Evolutionary conservation across 2,329 filamentous ascomycete species (phyloP), one percentile per base, ranked within the genome.

Genomic region (Periglandula ipomoeae): DNA sequence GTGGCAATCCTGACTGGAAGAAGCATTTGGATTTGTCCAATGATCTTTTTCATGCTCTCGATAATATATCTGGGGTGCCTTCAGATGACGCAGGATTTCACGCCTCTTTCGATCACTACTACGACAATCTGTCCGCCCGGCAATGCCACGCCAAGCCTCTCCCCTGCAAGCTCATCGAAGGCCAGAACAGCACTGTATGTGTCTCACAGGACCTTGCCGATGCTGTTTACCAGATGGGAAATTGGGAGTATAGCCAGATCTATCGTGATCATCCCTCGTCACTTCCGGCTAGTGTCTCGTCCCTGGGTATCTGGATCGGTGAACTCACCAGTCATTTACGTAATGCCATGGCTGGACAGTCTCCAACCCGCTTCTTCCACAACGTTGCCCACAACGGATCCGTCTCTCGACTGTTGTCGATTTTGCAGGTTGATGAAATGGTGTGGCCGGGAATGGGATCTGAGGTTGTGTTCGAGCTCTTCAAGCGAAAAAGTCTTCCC

Each of bases 361-460:
- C 59, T 20, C 53, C 57, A 7, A 63, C 64, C 0, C 60, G 73
- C 2, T 91, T 89, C 60, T 67, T 81, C 39, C 87, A 93, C 59
- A 90, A 91, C 54, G 74, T 93, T 34, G 87, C 86, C 2, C 87
- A 94, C 58, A 88, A 93, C 57, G 88, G 87, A 3, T 84, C 79
- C 3, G 60, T 90, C 6, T 81, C 83, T 10, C 69, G 80, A 2
- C 58, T 91, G 6, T 68, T 93, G 20, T 79, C 79, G 2, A 74
- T 90, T 15, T 61, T 93, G 59, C 87, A 91, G 66, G 59, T 85
- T 1, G 82, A 88, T 20, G 63, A 72, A 46, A 91, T 91, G 86
- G 81, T 89, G 1, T 91, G 87, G 87, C 87, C 87, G 0, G 87
- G 87, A 0, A 89, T 91, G 86, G 87, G 87, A 0, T 73, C 79